Evolutionary conservation across 2,329 filamentous ascomycete species (phyloP).

Genomic region (Trichoderma aggressivum): DNA sequence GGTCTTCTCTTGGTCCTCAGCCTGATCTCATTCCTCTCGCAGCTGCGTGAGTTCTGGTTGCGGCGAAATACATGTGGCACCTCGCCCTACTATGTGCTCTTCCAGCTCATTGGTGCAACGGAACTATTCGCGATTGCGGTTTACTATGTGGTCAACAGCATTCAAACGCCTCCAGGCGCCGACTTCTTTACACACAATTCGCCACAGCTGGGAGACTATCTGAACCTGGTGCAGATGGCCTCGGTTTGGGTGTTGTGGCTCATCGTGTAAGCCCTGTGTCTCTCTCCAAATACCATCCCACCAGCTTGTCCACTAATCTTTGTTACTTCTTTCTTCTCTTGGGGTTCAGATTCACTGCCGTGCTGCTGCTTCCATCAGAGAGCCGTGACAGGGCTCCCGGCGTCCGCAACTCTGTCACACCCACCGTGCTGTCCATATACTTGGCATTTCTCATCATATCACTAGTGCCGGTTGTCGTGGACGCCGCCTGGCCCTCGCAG

Average conservation of each 20-base stretch:
- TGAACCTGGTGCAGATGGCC: background rate
- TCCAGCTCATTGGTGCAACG: background rate
- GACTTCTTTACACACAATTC: background rate
- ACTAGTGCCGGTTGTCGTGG: background rate
- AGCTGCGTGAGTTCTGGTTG: background rate
- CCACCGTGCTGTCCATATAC: background rate
- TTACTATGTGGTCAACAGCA: background rate
- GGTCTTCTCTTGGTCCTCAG: background rate
- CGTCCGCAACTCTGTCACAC: background rate
- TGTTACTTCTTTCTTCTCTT: background rate
- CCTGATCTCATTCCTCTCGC: background rate
- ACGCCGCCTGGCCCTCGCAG: background rate
- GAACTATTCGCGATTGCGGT: background rate
- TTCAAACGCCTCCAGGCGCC: background rate
- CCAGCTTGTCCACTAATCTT: background rate
- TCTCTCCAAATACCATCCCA: no score
- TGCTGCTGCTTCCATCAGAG: background rate
- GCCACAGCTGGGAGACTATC: background rate
- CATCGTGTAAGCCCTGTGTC: background rate
- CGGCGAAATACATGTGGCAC: background rate
- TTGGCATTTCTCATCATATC: background rate
- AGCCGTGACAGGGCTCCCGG: background rate
- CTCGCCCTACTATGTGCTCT: background rate
- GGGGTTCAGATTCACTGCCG: background rate
- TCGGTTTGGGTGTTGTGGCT: background rate